phyloP scores from a whole-genome alignment of 257 asterid genomes.

The Rubia yunnanensis region DNA sequence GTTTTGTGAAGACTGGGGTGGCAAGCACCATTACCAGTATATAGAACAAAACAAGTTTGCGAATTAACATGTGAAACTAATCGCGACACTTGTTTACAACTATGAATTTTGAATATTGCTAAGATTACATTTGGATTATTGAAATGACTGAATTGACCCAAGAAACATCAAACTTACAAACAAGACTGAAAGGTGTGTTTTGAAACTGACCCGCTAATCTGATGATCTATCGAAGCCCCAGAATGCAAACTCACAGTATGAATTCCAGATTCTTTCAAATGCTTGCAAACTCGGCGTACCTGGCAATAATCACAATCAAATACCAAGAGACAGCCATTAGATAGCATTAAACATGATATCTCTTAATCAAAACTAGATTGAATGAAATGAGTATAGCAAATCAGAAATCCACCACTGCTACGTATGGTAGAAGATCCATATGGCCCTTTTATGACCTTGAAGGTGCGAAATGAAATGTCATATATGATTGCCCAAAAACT shows the following conservation, averaged over 20 bases:
- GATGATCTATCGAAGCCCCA: conserved; percentile 82
- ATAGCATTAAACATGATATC: background rate
- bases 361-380: background rate
- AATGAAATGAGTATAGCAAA: background rate
- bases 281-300: conserved; percentile 65
- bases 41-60: background rate
- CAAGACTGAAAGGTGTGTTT: background rate
- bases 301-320: conserved; percentile 16
- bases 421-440: background rate
- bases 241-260: conserved; percentile 71
- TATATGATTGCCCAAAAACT: no score
- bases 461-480: background rate
- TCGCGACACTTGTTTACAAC: background rate
- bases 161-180: background rate
- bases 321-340: background rate
- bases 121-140: background rate
- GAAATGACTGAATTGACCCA: background rate
- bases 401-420: background rate
- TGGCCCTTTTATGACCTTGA: background rate
- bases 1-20: background rate
- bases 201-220: conserved; percentile 58
- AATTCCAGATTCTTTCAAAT: conserved; percentile 50
- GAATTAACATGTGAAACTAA: background rate
- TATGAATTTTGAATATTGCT: background rate
- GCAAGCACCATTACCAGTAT: background rate